These are phyloP conservation scores for Musa itinerans DNA, from an alignment of 176 grass and related monocot genomes.

Conservation along the genomic window DNA sequence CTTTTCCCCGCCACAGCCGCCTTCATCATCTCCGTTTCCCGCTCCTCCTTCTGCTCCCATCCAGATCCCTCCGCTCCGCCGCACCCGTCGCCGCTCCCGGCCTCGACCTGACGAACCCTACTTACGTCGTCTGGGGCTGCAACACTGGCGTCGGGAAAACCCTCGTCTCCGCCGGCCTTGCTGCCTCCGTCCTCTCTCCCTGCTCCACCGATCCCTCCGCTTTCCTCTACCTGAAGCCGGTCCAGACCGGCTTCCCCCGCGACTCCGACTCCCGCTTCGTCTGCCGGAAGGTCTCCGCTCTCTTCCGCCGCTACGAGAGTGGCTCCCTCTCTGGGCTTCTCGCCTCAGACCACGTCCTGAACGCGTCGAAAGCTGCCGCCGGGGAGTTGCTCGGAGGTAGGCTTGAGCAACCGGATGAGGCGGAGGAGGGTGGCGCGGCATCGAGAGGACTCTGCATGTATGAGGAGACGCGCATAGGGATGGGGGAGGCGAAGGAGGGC, in stretches of 20 bases:
- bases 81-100: constrained; percentile 1
- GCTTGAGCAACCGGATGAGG: not conserved
- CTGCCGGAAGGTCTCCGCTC: constrained; percentile 31
- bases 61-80: not conserved
- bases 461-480: constrained; percentile 31
- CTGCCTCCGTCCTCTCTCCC: constrained; percentile 40
- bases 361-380: constrained; percentile 37
- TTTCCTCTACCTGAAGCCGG: constrained; percentile 72
- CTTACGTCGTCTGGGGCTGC: constrained; percentile 62
- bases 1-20: not conserved
- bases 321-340: constrained; percentile 24
- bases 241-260: constrained; percentile 73
- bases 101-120: constrained; percentile 39
- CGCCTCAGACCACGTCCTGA: constrained; percentile 53
- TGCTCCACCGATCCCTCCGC: constrained; percentile 17
- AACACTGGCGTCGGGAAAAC: constrained; percentile 97
- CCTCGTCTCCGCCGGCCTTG: constrained; percentile 70
- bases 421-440: not conserved
- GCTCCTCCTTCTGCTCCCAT: not conserved
- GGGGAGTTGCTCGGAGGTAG: constrained; percentile 9
- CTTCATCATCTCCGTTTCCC: not conserved
- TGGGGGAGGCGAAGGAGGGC: constrained; percentile 8
- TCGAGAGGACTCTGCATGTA: not conserved
- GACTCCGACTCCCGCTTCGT: constrained; percentile 83
- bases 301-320: constrained; percentile 19